Evolutionary conservation across 768 basidiomycete species (phyloP).

Genomic region (Galerina marginata): DNA sequence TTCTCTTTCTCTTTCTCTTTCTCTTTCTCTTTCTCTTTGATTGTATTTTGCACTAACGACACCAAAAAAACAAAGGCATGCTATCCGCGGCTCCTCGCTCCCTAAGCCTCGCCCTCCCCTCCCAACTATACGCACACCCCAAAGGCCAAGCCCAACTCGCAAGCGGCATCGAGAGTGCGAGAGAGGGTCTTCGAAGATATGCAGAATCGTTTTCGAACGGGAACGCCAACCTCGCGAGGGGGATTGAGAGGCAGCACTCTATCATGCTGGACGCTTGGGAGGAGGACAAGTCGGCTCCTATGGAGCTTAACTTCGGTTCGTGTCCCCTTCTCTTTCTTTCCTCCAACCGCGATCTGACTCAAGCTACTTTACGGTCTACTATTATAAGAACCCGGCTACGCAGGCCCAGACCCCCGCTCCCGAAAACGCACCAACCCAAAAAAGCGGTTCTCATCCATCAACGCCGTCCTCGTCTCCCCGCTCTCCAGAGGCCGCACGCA

Average conservation of each 20-base stretch:
- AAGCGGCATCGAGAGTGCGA: slow-evolving; percentile 1
- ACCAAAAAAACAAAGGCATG: slow-evolving; percentile 20
- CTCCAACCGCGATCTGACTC: neutral
- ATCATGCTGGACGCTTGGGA: slow-evolving; percentile 30
- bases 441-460: slow-evolving; percentile 33
- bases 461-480: slow-evolving; percentile 39
- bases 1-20: too few relatives aligned
- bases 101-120: slow-evolving; percentile 32
- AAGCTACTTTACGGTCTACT: too few relatives aligned
- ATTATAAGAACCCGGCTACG: slow-evolving; percentile 42
- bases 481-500: slow-evolving; percentile 52
- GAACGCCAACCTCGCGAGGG: slow-evolving; percentile 32
- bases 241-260: slow-evolving; percentile 35
- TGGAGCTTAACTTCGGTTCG: slow-evolving; percentile 37
- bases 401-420: slow-evolving; percentile 24
- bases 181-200: slow-evolving; percentile 26
- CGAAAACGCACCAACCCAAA: slow-evolving; percentile 13
- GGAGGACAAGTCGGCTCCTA: slow-evolving; percentile 25
- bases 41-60: neutral
- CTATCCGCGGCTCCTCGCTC: slow-evolving; percentile 38
- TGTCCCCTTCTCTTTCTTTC: neutral
- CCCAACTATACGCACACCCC: slow-evolving; percentile 21
- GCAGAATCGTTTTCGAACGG: slow-evolving; percentile 36
- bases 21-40: too few relatives aligned
- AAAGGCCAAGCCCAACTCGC: slow-evolving; percentile 9